Conservation (phyloP, 2,329 filamentous ascomycete species). For the Trichophaea hybrida region DNA sequence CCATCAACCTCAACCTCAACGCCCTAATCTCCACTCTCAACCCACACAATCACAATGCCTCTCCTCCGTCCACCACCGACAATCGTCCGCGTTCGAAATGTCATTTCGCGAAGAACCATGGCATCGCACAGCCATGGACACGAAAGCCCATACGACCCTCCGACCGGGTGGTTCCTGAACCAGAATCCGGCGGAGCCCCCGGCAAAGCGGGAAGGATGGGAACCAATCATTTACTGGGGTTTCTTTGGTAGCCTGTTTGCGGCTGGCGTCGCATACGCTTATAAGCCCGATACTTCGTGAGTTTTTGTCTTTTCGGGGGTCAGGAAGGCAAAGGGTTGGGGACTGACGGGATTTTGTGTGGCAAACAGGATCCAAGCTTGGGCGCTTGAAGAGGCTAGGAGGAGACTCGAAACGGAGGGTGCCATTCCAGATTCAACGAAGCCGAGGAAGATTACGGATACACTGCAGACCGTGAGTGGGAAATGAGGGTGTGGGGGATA, state of each 20-base stretch:
- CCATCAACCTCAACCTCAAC: slow-evolving; percentile 2
- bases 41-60: background rate
- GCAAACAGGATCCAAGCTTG: slow-evolving; percentile 82
- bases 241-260: slow-evolving; percentile 65
- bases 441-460: slow-evolving; percentile 7
- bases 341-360: background rate
- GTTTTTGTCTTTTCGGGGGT: slow-evolving; percentile 36
- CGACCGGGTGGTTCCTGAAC: slow-evolving; percentile 82
- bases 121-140: slow-evolving; percentile 31
- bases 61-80: background rate
- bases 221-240: slow-evolving; percentile 69
- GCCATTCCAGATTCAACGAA: slow-evolving; percentile 64
- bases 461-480: slow-evolving; percentile 13
- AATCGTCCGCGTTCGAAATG: background rate
- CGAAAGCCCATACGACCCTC: slow-evolving; percentile 74
- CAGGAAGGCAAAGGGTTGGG: background rate
- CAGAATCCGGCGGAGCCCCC: slow-evolving; percentile 91
- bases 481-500: background rate
- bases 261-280: slow-evolving; percentile 69
- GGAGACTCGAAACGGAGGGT: slow-evolving; percentile 89
- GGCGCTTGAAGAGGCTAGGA: slow-evolving; percentile 91
- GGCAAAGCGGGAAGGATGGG: slow-evolving; percentile 82
- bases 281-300: slow-evolving; percentile 97
- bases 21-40: background rate
- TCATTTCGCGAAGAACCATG: background rate